Conservation (phyloP, 225 moss, liverwort and hornwort genomes). For the Ulota crispa region DNA sequence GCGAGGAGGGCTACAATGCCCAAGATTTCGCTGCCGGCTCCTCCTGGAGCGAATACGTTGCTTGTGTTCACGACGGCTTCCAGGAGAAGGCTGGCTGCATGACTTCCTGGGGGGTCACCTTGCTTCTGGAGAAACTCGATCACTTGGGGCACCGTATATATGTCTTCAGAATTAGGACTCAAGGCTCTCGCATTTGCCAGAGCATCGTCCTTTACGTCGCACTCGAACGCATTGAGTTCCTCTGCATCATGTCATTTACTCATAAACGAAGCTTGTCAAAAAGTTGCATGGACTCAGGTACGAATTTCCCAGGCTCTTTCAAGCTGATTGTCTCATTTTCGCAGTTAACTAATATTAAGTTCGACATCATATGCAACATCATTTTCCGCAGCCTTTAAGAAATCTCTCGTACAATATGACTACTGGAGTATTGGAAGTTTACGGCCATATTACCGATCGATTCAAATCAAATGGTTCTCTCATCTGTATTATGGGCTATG, state of each 20-base stretch:
- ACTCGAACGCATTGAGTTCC: conserved; percentile 39
- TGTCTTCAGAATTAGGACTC: conserved; percentile 24
- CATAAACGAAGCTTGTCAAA: not conserved
- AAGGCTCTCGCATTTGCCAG: conserved; percentile 10
- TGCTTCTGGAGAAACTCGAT: conserved; percentile 54
- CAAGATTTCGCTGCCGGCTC: conserved; percentile 51
- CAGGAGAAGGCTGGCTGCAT: conserved; percentile 53
- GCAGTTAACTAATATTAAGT: not conserved
- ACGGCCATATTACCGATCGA: not conserved
- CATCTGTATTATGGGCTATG: not conserved
- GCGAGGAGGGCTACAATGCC: conserved; percentile 61
- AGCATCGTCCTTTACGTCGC: conserved; percentile 24
- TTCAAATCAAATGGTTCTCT: not conserved
- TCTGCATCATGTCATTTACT: conserved; percentile 25
- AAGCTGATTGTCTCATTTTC: not conserved
- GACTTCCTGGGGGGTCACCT: conserved; percentile 54
- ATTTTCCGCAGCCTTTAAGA: not conserved
- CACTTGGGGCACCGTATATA: conserved; percentile 40
- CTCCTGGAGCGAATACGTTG: conserved; percentile 38
- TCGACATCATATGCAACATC: not conserved
- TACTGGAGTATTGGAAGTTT: not conserved
- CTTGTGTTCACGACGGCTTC: conserved; percentile 50
- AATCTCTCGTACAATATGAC: not conserved
- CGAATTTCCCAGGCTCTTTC: not conserved
- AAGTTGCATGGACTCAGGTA: not conserved